Percentiles rank a stretch among this genome's conserved stretches.
Evolutionary conservation across 2,329 filamentous ascomycete species (phyloP).

Genomic region (Sordariomycetes sp.): DNA sequence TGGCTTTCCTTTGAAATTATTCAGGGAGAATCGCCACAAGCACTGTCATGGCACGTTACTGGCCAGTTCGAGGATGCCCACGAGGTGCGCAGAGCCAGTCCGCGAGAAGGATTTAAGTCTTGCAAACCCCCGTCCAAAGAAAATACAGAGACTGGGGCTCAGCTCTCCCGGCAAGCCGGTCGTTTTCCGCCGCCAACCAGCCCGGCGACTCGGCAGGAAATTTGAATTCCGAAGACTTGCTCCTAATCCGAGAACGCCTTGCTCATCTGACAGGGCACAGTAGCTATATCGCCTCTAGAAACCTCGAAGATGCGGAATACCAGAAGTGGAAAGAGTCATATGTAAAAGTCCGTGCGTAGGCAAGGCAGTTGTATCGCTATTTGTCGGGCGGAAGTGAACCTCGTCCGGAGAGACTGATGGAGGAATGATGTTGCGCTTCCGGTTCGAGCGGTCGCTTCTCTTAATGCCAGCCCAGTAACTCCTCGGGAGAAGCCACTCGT

Average conservation of each 20-base stretch:
- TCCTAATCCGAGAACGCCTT: conserved; percentile 4
- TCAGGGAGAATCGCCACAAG: neutral
- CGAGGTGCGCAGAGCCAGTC: neutral
- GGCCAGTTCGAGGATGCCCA: neutral
- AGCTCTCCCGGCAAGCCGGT: neutral
- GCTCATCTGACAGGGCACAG: conserved; percentile 6
- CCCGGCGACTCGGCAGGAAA: neutral
- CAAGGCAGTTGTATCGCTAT: conserved; percentile 4
- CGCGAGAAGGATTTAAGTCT: neutral
- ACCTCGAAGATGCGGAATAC: neutral
- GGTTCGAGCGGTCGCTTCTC: neutral
- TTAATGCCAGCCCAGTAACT: neutral
- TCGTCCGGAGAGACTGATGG: neutral
- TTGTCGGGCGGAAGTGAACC: conserved; percentile 3
- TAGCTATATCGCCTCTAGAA: neutral
- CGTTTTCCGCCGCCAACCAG: neutral
- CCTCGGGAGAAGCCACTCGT: neutral
- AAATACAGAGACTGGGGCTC: neutral
- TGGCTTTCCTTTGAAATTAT: conserved; percentile 8
- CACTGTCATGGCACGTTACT: neutral
- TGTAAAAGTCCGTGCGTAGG: conserved; percentile 7
- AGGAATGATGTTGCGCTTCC: neutral
- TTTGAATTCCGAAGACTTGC: neutral
- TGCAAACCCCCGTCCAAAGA: neutral
- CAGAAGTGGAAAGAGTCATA: conserved; percentile 8